Base-by-base conservation (phyloP, 768 basidiomycete genomes). In the Trametes gibbosa region DNA sequence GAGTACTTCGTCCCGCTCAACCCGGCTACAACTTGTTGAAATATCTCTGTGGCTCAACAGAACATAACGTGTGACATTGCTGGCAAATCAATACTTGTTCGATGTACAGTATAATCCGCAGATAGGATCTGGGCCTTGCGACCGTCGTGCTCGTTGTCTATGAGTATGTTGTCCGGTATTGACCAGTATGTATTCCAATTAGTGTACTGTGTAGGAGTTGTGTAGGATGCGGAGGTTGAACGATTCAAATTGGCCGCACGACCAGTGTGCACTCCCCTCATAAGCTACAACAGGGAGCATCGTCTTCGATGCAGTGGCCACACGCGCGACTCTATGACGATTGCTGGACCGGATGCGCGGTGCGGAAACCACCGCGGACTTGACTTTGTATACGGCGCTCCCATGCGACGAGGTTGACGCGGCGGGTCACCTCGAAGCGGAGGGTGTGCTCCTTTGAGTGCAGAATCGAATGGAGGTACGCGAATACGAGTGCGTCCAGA, bases 401-500 rank as follows among this genome's bases (percentile, higher is more conserved):
- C 90, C 92, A 94, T 29, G 83, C 82, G 48, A 91, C 84, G 41
- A 94, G 85, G 66, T 93, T 93, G 40, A 82, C 84, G 59, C 83
- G 84, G 50, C 84, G 82, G 13, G 83, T 80, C 27, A 92, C 84
- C 66, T 89, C 86, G 37, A 83, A 79, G 34, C 87, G 81, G 21
- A 84, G 73, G 67, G 74, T 40, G 48, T 68, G 63, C 41, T 70
- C 71, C 58, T 68, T 68, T n/a, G 69, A 66, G 48, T 84, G 74
- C 6, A 90, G 73, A 23, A 91, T 78, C 53, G 76, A 78, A 70
- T 92, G 85, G 13, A 94, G 75, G 66, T 94, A 94, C 1, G 92
- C 91, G 68, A 93, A 94, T 6, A 82, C 76, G 43, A 92, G 82
- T 2, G 92, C 91, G 68, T 94, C 92, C 14, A 94, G 82, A 0